Base-by-base conservation (phyloP, 1,284 basidiomycete genomes). In the Sanghuangporus sanghuang region DNA sequence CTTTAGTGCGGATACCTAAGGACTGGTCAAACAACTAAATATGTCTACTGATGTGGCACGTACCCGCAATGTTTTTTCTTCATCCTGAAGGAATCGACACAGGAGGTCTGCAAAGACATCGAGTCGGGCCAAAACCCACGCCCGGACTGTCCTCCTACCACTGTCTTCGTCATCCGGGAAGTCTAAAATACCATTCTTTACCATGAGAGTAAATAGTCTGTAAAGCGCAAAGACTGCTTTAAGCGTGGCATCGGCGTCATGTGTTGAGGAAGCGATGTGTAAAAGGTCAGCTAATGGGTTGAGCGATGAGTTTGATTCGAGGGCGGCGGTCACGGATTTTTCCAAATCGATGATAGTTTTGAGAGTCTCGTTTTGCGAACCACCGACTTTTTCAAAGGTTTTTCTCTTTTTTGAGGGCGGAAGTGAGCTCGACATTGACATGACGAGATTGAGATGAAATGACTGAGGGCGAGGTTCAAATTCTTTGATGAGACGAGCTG, bases 161-260 rank as follows among this genome's bases (percentile, higher is more conserved):
- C 86, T 86, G 52, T 80, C 68, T 11, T 69, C 70, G n/a, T 69
- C 75, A 18, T 75, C 76, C 16, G 74, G 76, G 11, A 74, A 67
- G 1, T 72, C 77, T 9, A 95, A 77, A 66, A 86, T 84, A 2
- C 85, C 83, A 55, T 79, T 79, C 6, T 80, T 74, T 49, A 94
- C 81, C 36, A 92, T 75, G 32, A 82, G 70, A 4, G 92, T 85
- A 72, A 94, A 95, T 16, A 90, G 79, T 35, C 93, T 80, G 74
- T 96, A 95, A 21, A 92, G 74, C 0, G 93, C 86, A 76, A 95
- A 96, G 9, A 94, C 80, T 0, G 85, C 86, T 70, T 90, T 93
- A 63, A 89, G 90, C 9, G 85, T 82, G 42, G 85, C 74, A 50
- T 84, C 76, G 65, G 78, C 23, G 70, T 72, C 61, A 9, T 21